Evolutionary conservation across 148 eudicot genomes (phyloP).

Genomic region (Camellia granthamiana): DNA sequence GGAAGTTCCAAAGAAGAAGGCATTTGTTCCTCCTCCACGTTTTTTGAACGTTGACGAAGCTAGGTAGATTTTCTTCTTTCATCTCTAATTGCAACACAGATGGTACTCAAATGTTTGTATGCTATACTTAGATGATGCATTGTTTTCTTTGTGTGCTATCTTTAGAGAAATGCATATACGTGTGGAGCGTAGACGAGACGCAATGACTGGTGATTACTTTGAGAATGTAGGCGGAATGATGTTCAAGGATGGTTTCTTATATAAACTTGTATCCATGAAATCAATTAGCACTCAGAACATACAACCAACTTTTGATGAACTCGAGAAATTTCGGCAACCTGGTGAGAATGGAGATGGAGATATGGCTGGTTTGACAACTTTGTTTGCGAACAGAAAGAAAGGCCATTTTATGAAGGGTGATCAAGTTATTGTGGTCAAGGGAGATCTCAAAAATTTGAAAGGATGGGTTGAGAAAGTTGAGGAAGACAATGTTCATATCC

Average conservation of each 20-base stretch:
- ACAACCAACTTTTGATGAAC: slow-evolving; percentile 93
- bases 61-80: slow-evolving; percentile 45
- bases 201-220: slow-evolving; percentile 79
- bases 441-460: slow-evolving; percentile 86
- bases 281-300: slow-evolving; percentile 73
- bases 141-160: slow-evolving; percentile 7
- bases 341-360: slow-evolving; percentile 85
- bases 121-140: slow-evolving; percentile 9
- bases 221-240: slow-evolving; percentile 82
- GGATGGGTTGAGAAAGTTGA: slow-evolving; percentile 98
- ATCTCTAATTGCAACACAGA: neutral
- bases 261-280: slow-evolving; percentile 80
- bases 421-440: slow-evolving; percentile 81
- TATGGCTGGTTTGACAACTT: slow-evolving; percentile 70
- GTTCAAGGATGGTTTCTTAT: slow-evolving; percentile 92
- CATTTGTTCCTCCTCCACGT: slow-evolving; percentile 85
- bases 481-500: slow-evolving; percentile 86
- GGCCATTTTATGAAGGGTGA: slow-evolving; percentile 99
- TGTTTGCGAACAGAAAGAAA: slow-evolving; percentile 93
- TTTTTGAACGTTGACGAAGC: slow-evolving; percentile 95
- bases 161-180: slow-evolving; percentile 85
- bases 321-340: slow-evolving; percentile 89
- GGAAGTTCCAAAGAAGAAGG: slow-evolving; percentile 82
- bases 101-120: neutral
- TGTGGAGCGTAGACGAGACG: slow-evolving; percentile 82